Evolutionary conservation across 2,329 filamentous ascomycete species (phyloP).

Genomic region (Aspergillus sp.): DNA sequence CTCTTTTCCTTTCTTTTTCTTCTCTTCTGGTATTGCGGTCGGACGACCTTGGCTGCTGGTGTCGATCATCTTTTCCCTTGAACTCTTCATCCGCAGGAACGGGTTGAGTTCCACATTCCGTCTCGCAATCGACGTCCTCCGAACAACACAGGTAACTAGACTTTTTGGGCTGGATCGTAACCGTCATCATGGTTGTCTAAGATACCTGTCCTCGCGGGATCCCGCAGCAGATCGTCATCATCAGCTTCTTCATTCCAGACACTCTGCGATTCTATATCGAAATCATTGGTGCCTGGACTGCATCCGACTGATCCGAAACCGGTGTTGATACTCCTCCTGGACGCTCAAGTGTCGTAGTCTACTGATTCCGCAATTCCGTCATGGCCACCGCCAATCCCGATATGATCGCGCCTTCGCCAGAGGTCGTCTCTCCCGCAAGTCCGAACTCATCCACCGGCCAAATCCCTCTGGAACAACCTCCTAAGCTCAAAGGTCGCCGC

Average conservation of each 20-base stretch:
- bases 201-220: neutral
- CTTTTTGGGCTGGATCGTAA: neutral
- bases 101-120: neutral
- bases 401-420: conserved; percentile 31
- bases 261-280: neutral
- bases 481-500: conserved; percentile 66
- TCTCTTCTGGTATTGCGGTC: neutral
- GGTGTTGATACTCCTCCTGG: neutral
- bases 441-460: conserved; percentile 32
- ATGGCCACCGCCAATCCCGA: conserved; percentile 32
- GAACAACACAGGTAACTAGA: neutral
- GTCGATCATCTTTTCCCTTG: conserved; percentile 1
- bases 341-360: neutral
- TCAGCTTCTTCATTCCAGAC: conserved; percentile 9
- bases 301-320: neutral
- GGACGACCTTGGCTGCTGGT: neutral
- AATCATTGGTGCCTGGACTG: neutral
- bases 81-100: conserved; percentile 6
- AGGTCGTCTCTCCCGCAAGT: conserved; percentile 31
- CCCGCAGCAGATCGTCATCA: conserved; percentile 2
- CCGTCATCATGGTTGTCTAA: neutral
- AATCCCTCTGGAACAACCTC: conserved; percentile 40
- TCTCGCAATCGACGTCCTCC: neutral
- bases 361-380: conserved; percentile 6
- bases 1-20: neutral